phyloP scores from a whole-genome alignment of 768 basidiomycete genomes.

The Lenzites betulinus region DNA sequence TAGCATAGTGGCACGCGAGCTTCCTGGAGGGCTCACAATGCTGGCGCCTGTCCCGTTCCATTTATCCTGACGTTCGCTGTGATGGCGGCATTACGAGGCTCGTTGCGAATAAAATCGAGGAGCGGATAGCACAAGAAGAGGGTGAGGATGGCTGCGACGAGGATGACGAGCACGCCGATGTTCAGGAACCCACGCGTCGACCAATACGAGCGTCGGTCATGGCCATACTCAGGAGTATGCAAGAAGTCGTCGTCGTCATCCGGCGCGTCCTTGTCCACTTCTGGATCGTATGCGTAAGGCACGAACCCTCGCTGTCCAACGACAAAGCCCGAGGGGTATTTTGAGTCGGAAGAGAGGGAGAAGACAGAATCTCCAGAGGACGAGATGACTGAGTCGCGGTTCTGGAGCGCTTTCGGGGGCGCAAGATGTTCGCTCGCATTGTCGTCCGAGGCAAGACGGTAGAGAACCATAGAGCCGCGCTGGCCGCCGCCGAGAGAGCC shows the following conservation, averaged over 20 bases:
- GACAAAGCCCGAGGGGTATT: constrained; percentile 55
- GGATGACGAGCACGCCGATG: constrained; percentile 62
- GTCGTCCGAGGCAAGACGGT: constrained; percentile 53
- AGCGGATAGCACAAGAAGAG: constrained; percentile 89
- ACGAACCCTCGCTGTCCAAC: constrained; percentile 43
- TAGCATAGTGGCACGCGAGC: not conserved
- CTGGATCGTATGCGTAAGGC: constrained; percentile 74
- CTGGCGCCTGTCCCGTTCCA: constrained; percentile 64
- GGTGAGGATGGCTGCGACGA: constrained; percentile 61
- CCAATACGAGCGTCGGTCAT: constrained; percentile 37
- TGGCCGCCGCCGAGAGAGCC: constrained; percentile 32
- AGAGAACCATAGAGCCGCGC: constrained; percentile 67
- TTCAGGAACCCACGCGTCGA: constrained; percentile 62
- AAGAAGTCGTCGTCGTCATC: constrained; percentile 76
- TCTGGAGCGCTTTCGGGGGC: constrained; percentile 31
- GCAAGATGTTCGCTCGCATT: constrained; percentile 36
- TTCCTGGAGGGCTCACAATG: constrained; percentile 3
- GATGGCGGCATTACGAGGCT: constrained; percentile 44
- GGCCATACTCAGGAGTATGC: constrained; percentile 57
- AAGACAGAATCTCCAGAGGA: constrained; percentile 53
- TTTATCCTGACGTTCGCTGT: constrained; percentile 71
- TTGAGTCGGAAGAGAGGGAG: constrained; percentile 56
- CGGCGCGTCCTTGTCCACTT: constrained; percentile 50
- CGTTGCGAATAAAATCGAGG: constrained; percentile 49
- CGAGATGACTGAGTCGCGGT: constrained; percentile 49